Base-by-base conservation (phyloP, 208 protist species). In the Perkinsela sp. region DNA sequence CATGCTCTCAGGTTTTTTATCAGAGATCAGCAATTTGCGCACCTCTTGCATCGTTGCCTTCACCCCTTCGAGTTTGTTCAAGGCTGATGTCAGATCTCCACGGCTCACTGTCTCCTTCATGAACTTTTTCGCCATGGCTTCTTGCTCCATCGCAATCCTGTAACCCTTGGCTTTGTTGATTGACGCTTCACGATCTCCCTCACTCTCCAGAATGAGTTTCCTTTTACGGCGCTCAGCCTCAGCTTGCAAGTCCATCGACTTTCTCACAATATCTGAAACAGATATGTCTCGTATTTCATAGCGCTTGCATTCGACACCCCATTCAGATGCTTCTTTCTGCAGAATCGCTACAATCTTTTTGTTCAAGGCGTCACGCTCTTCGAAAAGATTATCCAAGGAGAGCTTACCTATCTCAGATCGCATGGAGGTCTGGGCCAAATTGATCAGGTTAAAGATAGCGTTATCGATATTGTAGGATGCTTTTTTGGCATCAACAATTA, bases 341-440 rank as follows among this genome's bases (percentile, higher is more conserved):
- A 96, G 88, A 2, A 84, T 79, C 15, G 82, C 73, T 0, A 96
- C 88, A 69, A 96, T 97, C 76, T 74, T 83, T 15, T 74, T 70
- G 73, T 97, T 97, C 65, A 97, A 80, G 68, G 68, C 77, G 6
- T 88, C 84, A 0, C 93, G 81, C 76, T 97, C 92, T 65, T 81
- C 73, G 66, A 97, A 96, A 1, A 92, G 83, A 68, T 72, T 90
- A 73, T 97, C 93, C 0, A 97, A 82, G 16, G 78, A 80, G 71
- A 97, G 78, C 67, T 90, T 88, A 65, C 93, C 90, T 70, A 95
- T 90, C 74, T 95, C 90, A 31, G 84, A 90, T 40, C 92, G 88
- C 92, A 96, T 94, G n/a, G 93, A 95, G 15, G 90, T 95, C 75
- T 95, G 90, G 0, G 92, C 93, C 30, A 97, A 80, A 76, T 96